Conservation (phyloP, 345 rosid genomes). For the Salix koriyanagi region DNA sequence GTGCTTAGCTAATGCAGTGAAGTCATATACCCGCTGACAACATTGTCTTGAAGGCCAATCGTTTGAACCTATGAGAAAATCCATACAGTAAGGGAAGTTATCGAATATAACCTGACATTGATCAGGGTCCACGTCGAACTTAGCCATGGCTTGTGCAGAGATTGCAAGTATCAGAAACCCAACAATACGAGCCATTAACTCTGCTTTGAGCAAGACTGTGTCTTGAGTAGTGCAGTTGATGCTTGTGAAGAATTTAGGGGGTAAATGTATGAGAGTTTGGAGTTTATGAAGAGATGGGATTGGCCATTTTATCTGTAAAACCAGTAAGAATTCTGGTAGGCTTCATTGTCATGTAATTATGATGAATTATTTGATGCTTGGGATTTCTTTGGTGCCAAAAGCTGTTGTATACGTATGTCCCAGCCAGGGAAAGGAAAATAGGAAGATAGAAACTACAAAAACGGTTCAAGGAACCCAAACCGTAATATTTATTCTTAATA, state of each 20-base stretch:
- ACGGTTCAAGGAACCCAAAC: too few relatives aligned
- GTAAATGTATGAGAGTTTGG: neutral
- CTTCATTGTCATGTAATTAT: neutral
- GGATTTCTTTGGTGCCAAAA: too few relatives aligned
- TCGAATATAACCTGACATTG: neutral
- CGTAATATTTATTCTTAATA: too few relatives aligned
- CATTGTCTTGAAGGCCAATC: conserved; percentile 29
- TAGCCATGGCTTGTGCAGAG: neutral
- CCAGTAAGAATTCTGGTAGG: neutral
- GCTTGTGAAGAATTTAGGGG: too few relatives aligned
- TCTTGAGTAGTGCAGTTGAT: neutral
- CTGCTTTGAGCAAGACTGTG: neutral
- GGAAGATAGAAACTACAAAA: too few relatives aligned
- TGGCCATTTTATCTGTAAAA: neutral
- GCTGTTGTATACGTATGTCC: too few relatives aligned
- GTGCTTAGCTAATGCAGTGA: conserved; percentile 35
- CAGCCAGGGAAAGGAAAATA: too few relatives aligned
- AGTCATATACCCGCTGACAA: conserved; percentile 35
- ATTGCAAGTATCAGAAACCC: neutral
- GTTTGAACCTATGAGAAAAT: conserved; percentile 34
- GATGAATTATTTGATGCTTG: neutral
- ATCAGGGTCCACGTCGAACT: neutral
- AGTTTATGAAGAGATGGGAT: neutral
- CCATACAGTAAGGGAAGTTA: conserved; percentile 37
- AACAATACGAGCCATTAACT: neutral